phyloP scores from a whole-genome alignment of 495 filamentous ascomycete genomes.

The Aspergillus wentii region DNA sequence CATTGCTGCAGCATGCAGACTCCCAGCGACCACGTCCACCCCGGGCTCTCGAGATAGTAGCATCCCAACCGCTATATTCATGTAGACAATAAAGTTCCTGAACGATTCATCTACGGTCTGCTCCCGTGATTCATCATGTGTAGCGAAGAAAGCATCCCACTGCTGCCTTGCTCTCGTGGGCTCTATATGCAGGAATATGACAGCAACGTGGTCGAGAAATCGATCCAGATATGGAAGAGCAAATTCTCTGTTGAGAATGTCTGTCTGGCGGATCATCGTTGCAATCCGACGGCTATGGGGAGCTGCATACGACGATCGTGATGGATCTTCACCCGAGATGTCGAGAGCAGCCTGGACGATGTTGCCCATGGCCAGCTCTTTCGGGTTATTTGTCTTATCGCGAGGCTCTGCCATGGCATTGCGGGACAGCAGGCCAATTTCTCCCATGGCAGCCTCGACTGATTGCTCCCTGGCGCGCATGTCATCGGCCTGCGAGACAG shows the following conservation, averaged over 20 bases:
- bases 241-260: constrained; percentile 3
- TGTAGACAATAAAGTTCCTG: constrained; percentile 15
- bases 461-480: constrained; percentile 1
- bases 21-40: constrained; percentile 9
- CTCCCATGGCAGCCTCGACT: constrained; percentile 21
- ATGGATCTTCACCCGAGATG: constrained; percentile 13
- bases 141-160: constrained; percentile 11
- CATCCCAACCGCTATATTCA: constrained; percentile 14
- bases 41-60: constrained; percentile 13
- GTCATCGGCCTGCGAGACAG: no score
- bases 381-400: constrained; percentile 13
- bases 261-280: constrained; percentile 1
- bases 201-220: constrained; percentile 9
- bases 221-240: constrained; percentile 9
- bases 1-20: constrained; percentile 9
- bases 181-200: constrained; percentile 11
- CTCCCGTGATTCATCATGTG: no score
- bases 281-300: no score
- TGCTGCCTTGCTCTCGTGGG: constrained; percentile 3
- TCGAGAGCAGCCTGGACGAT: constrained; percentile 17
- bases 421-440: constrained; percentile 23
- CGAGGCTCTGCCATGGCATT: constrained; percentile 27
- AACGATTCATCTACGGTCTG: neutral
- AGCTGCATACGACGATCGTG: constrained; percentile 2
- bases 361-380: constrained; percentile 16